These are phyloP conservation scores for Papiliotrema nemorosa DNA, from an alignment of 1,284 basidiomycete genomes.

Conservation along the genomic window DNA sequence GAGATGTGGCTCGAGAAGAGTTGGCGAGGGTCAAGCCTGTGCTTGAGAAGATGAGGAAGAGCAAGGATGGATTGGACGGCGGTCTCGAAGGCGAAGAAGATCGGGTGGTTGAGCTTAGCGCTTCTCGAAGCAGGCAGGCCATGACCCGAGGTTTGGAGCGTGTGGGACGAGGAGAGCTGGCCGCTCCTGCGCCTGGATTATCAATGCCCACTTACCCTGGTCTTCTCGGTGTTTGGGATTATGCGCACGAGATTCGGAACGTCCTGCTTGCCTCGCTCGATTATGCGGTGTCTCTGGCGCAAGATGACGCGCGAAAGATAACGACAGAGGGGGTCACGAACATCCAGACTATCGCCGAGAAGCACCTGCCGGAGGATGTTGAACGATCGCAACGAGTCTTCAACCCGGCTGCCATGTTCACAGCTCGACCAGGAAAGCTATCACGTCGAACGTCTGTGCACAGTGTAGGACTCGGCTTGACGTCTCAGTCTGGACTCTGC, in stretches of 20 bases:
- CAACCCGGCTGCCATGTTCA: slow-evolving; percentile 96
- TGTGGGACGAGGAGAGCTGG: slow-evolving; percentile 71
- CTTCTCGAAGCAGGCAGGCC: slow-evolving; percentile 58
- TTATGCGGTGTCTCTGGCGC: slow-evolving; percentile 71
- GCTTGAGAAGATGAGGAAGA: slow-evolving; percentile 77
- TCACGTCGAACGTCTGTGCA: slow-evolving; percentile 50
- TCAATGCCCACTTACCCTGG: slow-evolving; percentile 81
- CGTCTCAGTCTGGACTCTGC: slow-evolving; percentile 36
- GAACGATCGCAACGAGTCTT: slow-evolving; percentile 79
- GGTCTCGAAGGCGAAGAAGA: slow-evolving; percentile 79
- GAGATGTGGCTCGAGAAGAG: slow-evolving; percentile 69
- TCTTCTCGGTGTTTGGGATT: slow-evolving; percentile 80
- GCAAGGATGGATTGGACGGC: slow-evolving; percentile 71
- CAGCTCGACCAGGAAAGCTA: slow-evolving; percentile 55
- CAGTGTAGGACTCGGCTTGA: slow-evolving; percentile 43
- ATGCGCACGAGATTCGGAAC: slow-evolving; percentile 76
- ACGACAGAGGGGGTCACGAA: slow-evolving; percentile 68
- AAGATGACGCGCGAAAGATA: slow-evolving; percentile 73
- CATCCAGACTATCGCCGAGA: slow-evolving; percentile 69
- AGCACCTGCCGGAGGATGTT: slow-evolving; percentile 75
- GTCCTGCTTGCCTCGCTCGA: slow-evolving; percentile 76
- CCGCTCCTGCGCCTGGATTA: slow-evolving; percentile 48
- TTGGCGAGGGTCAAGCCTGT: slow-evolving; percentile 72
- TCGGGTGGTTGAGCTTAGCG: slow-evolving; percentile 59
- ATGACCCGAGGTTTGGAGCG: slow-evolving; percentile 71